Conservation (phyloP, 2,329 filamentous ascomycete genomes). For the Alternaria postmessia region DNA sequence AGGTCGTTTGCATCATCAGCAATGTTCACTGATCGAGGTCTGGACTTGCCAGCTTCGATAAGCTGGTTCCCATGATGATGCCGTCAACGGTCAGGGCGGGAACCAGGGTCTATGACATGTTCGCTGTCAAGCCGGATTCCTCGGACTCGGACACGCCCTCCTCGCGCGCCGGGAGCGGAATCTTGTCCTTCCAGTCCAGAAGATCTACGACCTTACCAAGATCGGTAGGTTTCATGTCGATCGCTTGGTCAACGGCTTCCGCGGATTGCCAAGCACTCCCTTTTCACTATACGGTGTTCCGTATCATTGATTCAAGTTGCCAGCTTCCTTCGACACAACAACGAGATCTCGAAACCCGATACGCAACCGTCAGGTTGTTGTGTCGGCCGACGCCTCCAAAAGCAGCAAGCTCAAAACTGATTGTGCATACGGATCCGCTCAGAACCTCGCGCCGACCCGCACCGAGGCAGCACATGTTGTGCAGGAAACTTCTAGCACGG, state of each 20-base stretch:
- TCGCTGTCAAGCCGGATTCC: constrained; percentile 5
- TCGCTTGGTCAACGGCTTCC: constrained; percentile 2
- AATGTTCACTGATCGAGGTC: not conserved
- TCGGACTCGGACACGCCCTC: constrained; percentile 8
- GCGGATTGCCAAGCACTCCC: constrained; percentile 3
- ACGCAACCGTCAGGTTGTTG: not conserved
- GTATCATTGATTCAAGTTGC: not conserved
- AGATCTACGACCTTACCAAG: constrained; percentile 6
- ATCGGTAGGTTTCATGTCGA: not conserved
- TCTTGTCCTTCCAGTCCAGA: constrained; percentile 1
- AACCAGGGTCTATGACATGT: constrained; percentile 8
- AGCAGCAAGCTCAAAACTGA: not conserved
- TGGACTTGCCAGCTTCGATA: not conserved
- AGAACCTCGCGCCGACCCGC: constrained; percentile 1
- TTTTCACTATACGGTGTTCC: not conserved
- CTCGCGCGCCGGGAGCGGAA: constrained; percentile 4
- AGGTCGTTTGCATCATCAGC: constrained; percentile 1
- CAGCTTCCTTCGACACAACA: not conserved
- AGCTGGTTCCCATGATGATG: constrained; percentile 6
- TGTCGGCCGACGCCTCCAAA: not conserved
- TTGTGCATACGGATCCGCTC: constrained; percentile 3
- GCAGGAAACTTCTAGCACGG: constrained; percentile 10
- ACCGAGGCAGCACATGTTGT: constrained; percentile 11
- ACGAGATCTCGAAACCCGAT: not conserved
- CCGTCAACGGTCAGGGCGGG: constrained; percentile 1